Evolutionary conservation across 371 early-diverging fungal species (phyloP), one percentile per base, ranked within the genome.

Genomic region (Apophysomyces sp.): DNA sequence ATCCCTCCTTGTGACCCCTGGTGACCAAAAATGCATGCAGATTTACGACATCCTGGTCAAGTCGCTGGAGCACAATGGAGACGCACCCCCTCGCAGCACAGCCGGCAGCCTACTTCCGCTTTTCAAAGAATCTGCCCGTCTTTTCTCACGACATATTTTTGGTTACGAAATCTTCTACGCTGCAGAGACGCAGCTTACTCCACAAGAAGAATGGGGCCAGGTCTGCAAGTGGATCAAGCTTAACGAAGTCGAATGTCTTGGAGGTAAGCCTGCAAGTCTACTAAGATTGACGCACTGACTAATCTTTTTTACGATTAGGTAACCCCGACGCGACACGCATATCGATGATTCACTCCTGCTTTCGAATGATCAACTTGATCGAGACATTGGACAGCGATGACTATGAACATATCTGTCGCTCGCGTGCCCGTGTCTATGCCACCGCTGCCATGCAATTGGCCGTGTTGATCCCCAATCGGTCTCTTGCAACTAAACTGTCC

Each of bases 361-460:
- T 77, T 7, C 68, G 69, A 16, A 77, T 74, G 73, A 55, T 80
- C 54, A 80, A 80, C 27, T 37, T 69, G 34, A 65, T 73, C 18
- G 77, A 80, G 55, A 55, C 63, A 1, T 51, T 80, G 7, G 74
- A 76, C 27, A 66, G 71, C 11, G 71, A 71, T 28, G 57, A 61
- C 0, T 62, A 73, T 27, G 63, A 62, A 6, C 44, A 65, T 24
- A 41, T 53, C 3, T 16, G 37, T n/a, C 53, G 62, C 37, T 18
- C 58, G 6, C 70, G 66, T 9, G 67, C 75, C 9, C 77, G 80
- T 29, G 72, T 68, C 1, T 78, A 75, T 62, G 79, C 74, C 2
- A 76, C 74, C 2, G 69, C 71, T 51, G 79, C 79, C 21, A 52
- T 78, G 34, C 76, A 73, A 44, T 63, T 78, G 68, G 71, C 76